Percentiles rank a stretch among this genome's conserved stretches.
phyloP scores from a whole-genome alignment of 805 yeast species.

The Ogataea saltuana region DNA sequence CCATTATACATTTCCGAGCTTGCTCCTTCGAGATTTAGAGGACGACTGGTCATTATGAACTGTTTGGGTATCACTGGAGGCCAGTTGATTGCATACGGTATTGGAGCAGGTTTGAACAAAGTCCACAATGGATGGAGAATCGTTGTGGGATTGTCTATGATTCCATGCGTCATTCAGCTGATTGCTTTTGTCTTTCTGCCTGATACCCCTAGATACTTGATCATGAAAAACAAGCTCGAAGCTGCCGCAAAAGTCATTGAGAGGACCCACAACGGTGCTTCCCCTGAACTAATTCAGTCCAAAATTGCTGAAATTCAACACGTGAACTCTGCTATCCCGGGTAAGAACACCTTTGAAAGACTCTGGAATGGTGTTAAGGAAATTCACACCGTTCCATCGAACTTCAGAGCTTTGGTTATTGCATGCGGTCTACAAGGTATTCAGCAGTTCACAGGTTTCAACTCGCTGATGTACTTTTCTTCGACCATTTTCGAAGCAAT shows the following conservation, averaged over 20 bases:
- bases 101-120: constrained; percentile 80
- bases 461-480: constrained; percentile 93
- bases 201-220: constrained; percentile 90
- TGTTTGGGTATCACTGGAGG: constrained; percentile 93
- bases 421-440: constrained; percentile 95
- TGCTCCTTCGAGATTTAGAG: constrained; percentile 90
- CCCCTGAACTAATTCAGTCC: constrained; percentile 61
- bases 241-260: constrained; percentile 67
- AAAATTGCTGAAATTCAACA: constrained; percentile 67
- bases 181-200: constrained; percentile 81
- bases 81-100: constrained; percentile 89
- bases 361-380: constrained; percentile 62
- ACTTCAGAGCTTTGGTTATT: constrained; percentile 83
- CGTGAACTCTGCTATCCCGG: constrained; percentile 47
- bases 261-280: constrained; percentile 61
- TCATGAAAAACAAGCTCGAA: constrained; percentile 65
- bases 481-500: constrained; percentile 89
- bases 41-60: constrained; percentile 85
- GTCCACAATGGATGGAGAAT: constrained; percentile 90
- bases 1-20: constrained; percentile 90
- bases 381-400: constrained; percentile 69
- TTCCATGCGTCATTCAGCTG: constrained; percentile 82
- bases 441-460: constrained; percentile 96
- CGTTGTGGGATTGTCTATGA: constrained; percentile 84
- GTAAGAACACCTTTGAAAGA: constrained; percentile 47